phyloP scores from a whole-genome alignment of 306 rosid genomes.

The Cyclanthera cordifolia region DNA sequence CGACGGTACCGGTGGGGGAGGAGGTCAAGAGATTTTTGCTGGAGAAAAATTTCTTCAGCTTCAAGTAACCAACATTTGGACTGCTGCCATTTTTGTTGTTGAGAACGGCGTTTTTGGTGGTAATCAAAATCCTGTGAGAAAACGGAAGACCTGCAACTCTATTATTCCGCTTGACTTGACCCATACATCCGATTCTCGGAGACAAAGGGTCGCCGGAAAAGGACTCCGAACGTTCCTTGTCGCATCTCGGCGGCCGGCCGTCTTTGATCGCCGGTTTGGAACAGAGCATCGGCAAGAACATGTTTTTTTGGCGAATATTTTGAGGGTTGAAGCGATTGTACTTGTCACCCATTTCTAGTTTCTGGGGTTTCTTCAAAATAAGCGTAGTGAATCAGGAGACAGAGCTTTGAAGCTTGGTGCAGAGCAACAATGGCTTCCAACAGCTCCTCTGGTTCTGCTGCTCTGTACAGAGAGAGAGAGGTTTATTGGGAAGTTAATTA shows the following conservation, averaged over 20 bases:
- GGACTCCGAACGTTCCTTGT: constrained; percentile 5
- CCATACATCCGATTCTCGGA: constrained; percentile 87
- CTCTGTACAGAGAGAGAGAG: constrained; percentile 1
- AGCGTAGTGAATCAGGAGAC: constrained; percentile 2
- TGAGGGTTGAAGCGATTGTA: constrained; percentile 24
- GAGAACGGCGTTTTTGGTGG: constrained; percentile 13
- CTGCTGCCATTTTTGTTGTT: constrained; percentile 1
- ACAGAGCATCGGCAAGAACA: constrained; percentile 81
- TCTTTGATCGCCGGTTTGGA: constrained; percentile 56
- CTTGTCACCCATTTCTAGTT: constrained; percentile 30
- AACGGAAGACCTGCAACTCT: constrained; percentile 47
- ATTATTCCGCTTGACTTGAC: constrained; percentile 84
- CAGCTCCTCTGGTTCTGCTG: not conserved
- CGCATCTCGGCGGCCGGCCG: not conserved
- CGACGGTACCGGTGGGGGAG: not conserved
- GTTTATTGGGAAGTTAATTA: constrained; percentile 1
- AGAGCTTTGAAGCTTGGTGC: not conserved
- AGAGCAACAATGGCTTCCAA: constrained; percentile 2
- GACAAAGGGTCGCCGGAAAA: constrained; percentile 47
- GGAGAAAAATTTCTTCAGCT: constrained; percentile 66
- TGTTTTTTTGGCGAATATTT: constrained; percentile 27
- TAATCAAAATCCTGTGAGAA: constrained; percentile 7
- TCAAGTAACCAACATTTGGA: constrained; percentile 40
- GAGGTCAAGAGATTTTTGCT: constrained; percentile 25
- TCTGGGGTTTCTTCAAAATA: not conserved